phyloP scores from a whole-genome alignment of 164 flowering plant genomes.

The Akebia trifoliata region DNA sequence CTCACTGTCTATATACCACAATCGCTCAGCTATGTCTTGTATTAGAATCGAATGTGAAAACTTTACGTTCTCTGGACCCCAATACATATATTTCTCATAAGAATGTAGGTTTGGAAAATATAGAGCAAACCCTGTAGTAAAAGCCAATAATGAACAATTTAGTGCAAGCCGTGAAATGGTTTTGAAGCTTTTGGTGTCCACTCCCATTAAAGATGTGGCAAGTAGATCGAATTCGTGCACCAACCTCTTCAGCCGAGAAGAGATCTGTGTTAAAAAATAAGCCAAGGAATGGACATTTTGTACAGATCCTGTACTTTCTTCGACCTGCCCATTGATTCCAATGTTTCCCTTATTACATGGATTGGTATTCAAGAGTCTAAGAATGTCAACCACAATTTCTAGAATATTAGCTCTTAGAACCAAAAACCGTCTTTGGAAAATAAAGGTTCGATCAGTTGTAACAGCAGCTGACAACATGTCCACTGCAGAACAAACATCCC shows the following conservation, averaged over 20 bases:
- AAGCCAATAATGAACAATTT: conserved; percentile 65
- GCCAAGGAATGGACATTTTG: conserved; percentile 16
- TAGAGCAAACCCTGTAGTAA: conserved; percentile 40
- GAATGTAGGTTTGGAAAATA: conserved; percentile 22
- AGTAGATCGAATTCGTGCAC: conserved; percentile 65
- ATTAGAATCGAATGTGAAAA: conserved; percentile 26
- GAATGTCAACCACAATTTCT: conserved; percentile 33
- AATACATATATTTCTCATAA: conserved; percentile 11
- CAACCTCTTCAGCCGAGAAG: conserved; percentile 38
- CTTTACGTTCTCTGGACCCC: conserved; percentile 16
- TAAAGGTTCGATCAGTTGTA: conserved; percentile 24
- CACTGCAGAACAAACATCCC: conserved; percentile 27
- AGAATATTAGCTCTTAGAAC: conserved; percentile 44
- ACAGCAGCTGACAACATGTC: conserved; percentile 26
- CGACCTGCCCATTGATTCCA: conserved; percentile 7
- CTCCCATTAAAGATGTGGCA: conserved; percentile 48
- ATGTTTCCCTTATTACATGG: conserved; percentile 10
- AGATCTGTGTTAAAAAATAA: conserved; percentile 25
- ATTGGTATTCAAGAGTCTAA: conserved; percentile 27
- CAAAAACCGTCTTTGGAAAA: conserved; percentile 79
- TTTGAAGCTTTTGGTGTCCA: conserved; percentile 45
- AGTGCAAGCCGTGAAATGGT: conserved; percentile 54
- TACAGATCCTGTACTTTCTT: conserved; percentile 11
- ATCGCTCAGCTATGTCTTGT: conserved; percentile 43
- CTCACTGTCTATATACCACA: conserved; percentile 44